Base-by-base conservation (phyloP, 805 yeast species). In the Yamadazyma endophytica region DNA sequence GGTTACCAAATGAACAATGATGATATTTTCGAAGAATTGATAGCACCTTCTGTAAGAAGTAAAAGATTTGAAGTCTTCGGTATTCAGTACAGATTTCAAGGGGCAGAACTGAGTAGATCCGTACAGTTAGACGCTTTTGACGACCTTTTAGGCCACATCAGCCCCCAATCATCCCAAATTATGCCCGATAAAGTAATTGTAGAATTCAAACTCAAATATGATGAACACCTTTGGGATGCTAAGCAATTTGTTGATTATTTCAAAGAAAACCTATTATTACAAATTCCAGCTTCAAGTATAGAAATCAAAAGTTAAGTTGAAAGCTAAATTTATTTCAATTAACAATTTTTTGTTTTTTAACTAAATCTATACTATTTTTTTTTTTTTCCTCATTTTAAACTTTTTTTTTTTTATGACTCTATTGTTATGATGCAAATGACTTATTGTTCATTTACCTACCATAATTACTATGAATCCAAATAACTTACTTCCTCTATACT, bases 11-110 rank as follows among this genome's bases (percentile, higher is more conserved):
- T 30, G 8, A 18, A 33, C 22, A 34, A 35, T 5, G 50, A 46
- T 13, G 68, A 59, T 30, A 34, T 63, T 17, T 65, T 65, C 37
- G 68, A 59, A 35, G 68, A 58, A 30, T 54, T 65, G 40, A 42
- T 65, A 17, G 51, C 50, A 18, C 59, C 70, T 5, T 47, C 66
- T 3, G 61, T 53, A 6, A 52, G 61, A 9, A 47, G 58, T 34
- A 41, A 42, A 26, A 50, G 71, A 40, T 64, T 64, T 36, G 57
- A 55, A 25, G 59, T 64, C 13, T 47, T 40, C 29, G 56, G 51
- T 21, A 36, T 49, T 25, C 29, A 37, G 6, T 61, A 53, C 45
- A 43, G 50, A 28, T 58, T 54, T 40, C 26, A 34, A 20, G 31
- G 21, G n/a, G 19, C 21, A 29, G n/a, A n/a, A n/a, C n/a, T n/a